phyloP scores from a whole-genome alignment of 805 yeast genomes.

The Schizosaccharomyces osmophilus region DNA sequence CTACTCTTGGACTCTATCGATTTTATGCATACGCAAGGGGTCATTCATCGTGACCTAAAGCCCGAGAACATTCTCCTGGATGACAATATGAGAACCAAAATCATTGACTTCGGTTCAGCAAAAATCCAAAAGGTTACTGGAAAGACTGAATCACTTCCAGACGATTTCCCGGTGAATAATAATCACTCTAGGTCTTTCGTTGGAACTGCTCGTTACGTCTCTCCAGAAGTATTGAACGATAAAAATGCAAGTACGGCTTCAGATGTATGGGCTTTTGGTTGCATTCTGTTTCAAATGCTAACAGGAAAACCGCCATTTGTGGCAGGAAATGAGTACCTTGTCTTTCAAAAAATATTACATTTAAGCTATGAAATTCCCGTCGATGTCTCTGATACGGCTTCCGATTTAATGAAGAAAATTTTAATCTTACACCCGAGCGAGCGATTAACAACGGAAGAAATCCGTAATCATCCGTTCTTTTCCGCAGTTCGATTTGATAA shows the following conservation, averaged over 20 bases:
- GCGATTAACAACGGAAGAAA: constrained; percentile 30
- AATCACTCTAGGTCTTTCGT: constrained; percentile 85
- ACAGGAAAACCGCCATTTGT: constrained; percentile 77
- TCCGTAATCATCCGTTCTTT: constrained; percentile 54
- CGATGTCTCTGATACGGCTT: constrained; percentile 35
- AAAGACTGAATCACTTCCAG: no score
- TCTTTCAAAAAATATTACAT: constrained; percentile 68
- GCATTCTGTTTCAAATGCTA: constrained; percentile 61
- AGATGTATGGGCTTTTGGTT: constrained; percentile 88
- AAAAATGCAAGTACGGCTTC: constrained; percentile 65
- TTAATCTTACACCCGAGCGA: constrained; percentile 47
- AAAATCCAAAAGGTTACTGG: constrained; percentile 28
- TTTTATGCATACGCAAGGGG: constrained; percentile 71
- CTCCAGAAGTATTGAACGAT: constrained; percentile 65
- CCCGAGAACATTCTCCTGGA: constrained; percentile 81
- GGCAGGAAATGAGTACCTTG: constrained; percentile 60
- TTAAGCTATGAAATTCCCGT: constrained; percentile 50
- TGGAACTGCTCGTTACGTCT: constrained; percentile 93
- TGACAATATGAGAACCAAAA: constrained; percentile 63
- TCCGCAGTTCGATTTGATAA: constrained; percentile 16
- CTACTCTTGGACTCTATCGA: constrained; percentile 79
- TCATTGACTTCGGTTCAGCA: constrained; percentile 97
- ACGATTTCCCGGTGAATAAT: background rate
- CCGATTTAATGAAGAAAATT: constrained; percentile 41
- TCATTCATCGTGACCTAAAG: constrained; percentile 79